Percentiles rank a stretch among this genome's conserved stretches.
These are phyloP conservation scores for Xylaria grammica DNA, from an alignment of 495 filamentous ascomycete species.

Conservation along the genomic window DNA sequence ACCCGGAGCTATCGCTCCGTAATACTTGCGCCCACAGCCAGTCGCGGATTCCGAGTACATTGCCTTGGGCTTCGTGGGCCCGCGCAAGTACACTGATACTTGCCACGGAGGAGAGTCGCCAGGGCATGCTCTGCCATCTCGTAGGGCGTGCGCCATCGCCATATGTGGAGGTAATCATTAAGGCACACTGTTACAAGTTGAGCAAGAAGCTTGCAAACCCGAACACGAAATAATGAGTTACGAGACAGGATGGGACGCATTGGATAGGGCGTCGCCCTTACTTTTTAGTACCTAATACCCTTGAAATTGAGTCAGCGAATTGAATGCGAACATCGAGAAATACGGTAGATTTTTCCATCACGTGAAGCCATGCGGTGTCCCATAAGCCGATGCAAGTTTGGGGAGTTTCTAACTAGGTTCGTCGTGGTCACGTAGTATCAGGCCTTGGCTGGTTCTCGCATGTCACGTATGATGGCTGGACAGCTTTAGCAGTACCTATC, in stretches of 20 bases:
- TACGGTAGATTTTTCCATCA: no score
- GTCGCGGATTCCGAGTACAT: not conserved
- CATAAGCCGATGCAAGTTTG: no score
- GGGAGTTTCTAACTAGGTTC: not conserved
- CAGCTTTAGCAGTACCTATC: no score
- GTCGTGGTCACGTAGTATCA: not conserved
- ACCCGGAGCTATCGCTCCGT: not conserved
- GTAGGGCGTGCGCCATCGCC: no score
- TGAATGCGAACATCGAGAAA: no score
- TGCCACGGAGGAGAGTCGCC: no score
- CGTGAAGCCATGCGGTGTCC: no score
- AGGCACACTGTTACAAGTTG: not conserved
- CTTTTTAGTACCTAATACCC: not conserved
- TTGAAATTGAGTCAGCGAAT: not conserved
- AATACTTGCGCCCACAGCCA: not conserved
- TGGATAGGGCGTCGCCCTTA: not conserved
- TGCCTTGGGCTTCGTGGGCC: not conserved
- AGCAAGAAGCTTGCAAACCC: not conserved
- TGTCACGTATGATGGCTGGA: no score
- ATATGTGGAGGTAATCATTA: not conserved
- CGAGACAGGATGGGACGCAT: not conserved
- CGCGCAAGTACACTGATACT: no score
- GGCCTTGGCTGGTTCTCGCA: no score
- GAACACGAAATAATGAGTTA: conserved; percentile 12
- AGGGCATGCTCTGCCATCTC: no score